Conservation (phyloP, 179 eudicot species). For the Spinacia oleracea region DNA sequence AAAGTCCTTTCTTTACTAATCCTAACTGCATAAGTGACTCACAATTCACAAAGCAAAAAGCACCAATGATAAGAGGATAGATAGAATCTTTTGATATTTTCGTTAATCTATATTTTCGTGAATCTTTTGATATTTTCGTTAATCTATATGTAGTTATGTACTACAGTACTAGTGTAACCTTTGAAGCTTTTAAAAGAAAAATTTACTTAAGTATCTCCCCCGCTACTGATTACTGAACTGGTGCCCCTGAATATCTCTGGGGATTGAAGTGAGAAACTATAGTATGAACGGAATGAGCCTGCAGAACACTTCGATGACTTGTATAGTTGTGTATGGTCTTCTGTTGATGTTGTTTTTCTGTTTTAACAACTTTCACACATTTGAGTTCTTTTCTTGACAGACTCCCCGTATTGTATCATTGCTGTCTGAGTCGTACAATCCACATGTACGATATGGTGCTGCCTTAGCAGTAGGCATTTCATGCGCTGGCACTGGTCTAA, state of each 20-base stretch:
- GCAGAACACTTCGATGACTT: not conserved
- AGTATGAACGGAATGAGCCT: not conserved
- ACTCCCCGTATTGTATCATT: constrained; percentile 90
- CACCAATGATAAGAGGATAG: not conserved
- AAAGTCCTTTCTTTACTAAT: not conserved
- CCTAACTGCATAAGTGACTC: not conserved
- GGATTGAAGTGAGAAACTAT: not conserved
- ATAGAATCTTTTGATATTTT: not conserved
- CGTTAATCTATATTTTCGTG: not conserved
- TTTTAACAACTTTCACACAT: constrained; percentile 4
- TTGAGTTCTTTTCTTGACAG: constrained; percentile 40
- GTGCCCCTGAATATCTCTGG: not conserved
- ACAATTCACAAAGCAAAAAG: not conserved
- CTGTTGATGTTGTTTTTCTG: not conserved
- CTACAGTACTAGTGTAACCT: not conserved
- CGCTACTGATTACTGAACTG: not conserved
- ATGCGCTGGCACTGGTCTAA: constrained; percentile 92
- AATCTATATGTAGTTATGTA: not conserved
- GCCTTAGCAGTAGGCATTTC: constrained; percentile 98
- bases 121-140: too few relatives aligned
- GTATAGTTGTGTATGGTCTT: not conserved
- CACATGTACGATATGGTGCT: constrained; percentile 99
- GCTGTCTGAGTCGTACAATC: constrained; percentile 94
- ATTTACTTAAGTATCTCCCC: not conserved
- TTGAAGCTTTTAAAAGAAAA: not conserved